phyloP scores from a whole-genome alignment of 352 stramenopile genomes.

The Thalassiosira oceanica region DNA sequence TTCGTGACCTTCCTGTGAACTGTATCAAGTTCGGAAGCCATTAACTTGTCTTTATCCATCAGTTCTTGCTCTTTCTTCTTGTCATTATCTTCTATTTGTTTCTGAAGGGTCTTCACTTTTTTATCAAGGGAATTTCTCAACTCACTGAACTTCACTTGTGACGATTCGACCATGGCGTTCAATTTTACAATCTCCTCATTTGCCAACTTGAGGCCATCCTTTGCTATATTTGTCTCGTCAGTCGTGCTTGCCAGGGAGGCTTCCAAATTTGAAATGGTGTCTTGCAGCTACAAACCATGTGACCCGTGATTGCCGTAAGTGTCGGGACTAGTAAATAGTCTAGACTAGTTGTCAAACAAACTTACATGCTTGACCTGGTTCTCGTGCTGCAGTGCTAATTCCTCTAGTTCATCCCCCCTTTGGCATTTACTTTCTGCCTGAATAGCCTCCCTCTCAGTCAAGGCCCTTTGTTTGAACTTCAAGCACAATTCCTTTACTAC shows the following conservation, averaged over 20 bases:
- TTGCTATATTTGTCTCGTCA: no score
- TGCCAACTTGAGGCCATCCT: no score
- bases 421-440: conserved; percentile 19
- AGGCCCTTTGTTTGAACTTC: conserved; percentile 10
- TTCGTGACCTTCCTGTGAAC: conserved; percentile 30
- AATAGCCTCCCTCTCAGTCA: conserved; percentile 4
- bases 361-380: no score
- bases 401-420: conserved; percentile 19
- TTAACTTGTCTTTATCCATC: conserved; percentile 25
- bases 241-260: no score
- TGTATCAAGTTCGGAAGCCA: conserved; percentile 36
- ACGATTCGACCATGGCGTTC: conserved; percentile 13
- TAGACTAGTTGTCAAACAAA: no score
- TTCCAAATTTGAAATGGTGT: no score
- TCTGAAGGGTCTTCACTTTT: conserved; percentile 8
- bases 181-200: conserved; percentile 31
- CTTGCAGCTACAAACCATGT: no score
- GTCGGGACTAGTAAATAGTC: no score
- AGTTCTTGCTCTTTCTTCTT: conserved; percentile 15
- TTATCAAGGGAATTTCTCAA: conserved; percentile 21
- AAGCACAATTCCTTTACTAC: conserved; percentile 13
- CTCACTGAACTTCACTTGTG: conserved; percentile 16
- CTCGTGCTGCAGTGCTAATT: conserved; percentile 22
- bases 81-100: conserved; percentile 1
- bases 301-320: no score